Evolutionary conservation across 75 land plant genomes (phyloP).

Genomic region (Azolla pinnata): DNA sequence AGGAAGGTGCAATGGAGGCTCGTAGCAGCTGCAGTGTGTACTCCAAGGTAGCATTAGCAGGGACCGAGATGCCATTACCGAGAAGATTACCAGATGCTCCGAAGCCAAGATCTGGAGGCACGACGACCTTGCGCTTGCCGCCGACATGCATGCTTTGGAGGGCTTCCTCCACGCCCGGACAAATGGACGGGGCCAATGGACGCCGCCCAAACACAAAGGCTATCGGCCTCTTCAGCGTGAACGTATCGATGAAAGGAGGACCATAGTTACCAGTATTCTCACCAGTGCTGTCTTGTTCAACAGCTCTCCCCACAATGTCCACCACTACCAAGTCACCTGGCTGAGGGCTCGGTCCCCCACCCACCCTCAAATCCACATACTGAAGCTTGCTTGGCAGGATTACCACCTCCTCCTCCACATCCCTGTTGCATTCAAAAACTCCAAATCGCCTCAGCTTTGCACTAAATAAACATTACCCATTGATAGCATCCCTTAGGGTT

Average conservation of each 20-base stretch:
- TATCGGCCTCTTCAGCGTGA: slow-evolving; percentile 42
- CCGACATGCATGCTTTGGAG: slow-evolving; percentile 59
- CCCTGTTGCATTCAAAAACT: too few relatives aligned
- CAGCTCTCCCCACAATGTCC: slow-evolving; percentile 49
- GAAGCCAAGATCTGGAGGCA: slow-evolving; percentile 64
- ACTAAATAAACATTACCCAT: too few relatives aligned
- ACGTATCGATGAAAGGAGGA: slow-evolving; percentile 68
- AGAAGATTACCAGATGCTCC: slow-evolving; percentile 63
- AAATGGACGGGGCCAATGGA: slow-evolving; percentile 73
- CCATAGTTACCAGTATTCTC: too few relatives aligned
- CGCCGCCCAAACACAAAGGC: slow-evolving; percentile 72
- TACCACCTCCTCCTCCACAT: slow-evolving; percentile 60
- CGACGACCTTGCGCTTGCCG: slow-evolving; percentile 59
- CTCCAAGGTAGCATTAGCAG: slow-evolving; percentile 50
- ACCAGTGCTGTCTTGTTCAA: too few relatives aligned
- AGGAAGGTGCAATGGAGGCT: slow-evolving; percentile 81
- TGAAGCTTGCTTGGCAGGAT: slow-evolving; percentile 41
- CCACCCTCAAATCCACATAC: slow-evolving; percentile 54
- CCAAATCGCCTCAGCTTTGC: too few relatives aligned
- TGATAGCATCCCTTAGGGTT: too few relatives aligned
- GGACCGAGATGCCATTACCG: slow-evolving; percentile 34
- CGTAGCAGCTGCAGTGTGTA: slow-evolving; percentile 62
- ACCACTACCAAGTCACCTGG: slow-evolving; percentile 75
- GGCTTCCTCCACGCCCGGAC: slow-evolving; percentile 72
- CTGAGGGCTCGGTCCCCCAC: slow-evolving; percentile 68